phyloP scores from a whole-genome alignment of 805 yeast genomes.

The Torulaspora gathmanii region DNA sequence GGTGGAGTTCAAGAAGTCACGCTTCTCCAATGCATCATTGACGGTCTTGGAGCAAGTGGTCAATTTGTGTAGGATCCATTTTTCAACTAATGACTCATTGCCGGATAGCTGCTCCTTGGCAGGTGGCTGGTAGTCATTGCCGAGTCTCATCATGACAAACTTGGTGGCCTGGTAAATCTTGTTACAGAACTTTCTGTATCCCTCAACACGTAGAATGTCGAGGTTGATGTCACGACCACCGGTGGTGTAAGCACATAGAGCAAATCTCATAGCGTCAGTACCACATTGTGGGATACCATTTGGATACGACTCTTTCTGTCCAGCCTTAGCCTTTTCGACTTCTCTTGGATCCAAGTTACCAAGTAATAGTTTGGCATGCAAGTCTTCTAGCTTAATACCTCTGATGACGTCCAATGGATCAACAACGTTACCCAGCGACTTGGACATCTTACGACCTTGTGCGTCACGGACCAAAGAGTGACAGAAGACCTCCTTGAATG shows the following conservation, averaged over 20 bases:
- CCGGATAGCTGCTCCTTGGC: constrained; percentile 60
- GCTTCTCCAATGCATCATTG: constrained; percentile 63
- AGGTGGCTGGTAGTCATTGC: constrained; percentile 82
- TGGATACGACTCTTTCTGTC: constrained; percentile 88
- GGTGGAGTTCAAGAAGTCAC: constrained; percentile 88
- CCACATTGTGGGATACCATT: constrained; percentile 99
- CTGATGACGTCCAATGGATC: constrained; percentile 92
- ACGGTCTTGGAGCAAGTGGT: constrained; percentile 62
- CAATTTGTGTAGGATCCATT: constrained; percentile 91
- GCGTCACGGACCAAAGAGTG: constrained; percentile 98
- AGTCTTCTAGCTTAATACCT: constrained; percentile 75
- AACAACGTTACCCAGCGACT: constrained; percentile 92
- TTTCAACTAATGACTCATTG: constrained; percentile 85
- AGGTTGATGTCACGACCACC: constrained; percentile 98
- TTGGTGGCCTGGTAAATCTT: constrained; percentile 98
- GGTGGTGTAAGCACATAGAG: constrained; percentile 95
- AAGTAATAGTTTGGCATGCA: constrained; percentile 67
- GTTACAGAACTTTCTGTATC: constrained; percentile 98
- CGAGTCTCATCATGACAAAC: constrained; percentile 89
- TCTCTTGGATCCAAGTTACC: constrained; percentile 92
- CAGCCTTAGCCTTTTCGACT: constrained; percentile 77
- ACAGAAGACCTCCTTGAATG: constrained; percentile 95
- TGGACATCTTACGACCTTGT: constrained; percentile 98
- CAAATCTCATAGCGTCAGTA: constrained; percentile 97
- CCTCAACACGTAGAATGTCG: constrained; percentile 94